Conservation (phyloP, 306 rosid genomes). For the Fragaria ananassa region DNA sequence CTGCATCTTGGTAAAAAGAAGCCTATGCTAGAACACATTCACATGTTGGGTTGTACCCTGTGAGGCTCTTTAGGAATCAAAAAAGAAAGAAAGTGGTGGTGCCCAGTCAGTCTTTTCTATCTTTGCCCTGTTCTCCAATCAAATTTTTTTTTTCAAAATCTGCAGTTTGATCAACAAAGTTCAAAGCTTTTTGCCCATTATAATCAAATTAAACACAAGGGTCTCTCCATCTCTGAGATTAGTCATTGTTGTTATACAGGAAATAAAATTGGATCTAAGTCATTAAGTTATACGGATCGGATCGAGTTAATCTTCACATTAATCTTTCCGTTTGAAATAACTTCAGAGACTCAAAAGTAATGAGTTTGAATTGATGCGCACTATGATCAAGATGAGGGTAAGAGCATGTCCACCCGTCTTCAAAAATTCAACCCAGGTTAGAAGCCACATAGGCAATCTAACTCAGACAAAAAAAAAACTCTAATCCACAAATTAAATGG, state of each 20-base stretch:
- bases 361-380: background rate
- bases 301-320: too few species aligned
- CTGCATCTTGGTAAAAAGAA: slow-evolving; percentile 11
- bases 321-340: too few species aligned
- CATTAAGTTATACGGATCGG: too few species aligned
- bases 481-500: too few species aligned
- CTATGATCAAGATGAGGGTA: too few species aligned
- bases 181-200: background rate
- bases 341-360: too few species aligned
- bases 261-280: background rate
- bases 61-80: background rate
- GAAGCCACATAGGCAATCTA: too few species aligned
- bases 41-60: slow-evolving; percentile 32
- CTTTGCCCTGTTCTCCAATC: background rate
- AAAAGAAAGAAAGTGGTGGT: background rate
- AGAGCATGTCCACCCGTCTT: too few species aligned
- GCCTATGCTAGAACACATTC: slow-evolving; percentile 6
- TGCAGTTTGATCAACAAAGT: background rate
- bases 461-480: too few species aligned
- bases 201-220: background rate
- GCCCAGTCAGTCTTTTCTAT: background rate
- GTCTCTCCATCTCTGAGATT: background rate
- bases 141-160: too few species aligned
- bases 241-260: background rate
- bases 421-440: too few species aligned